Evolutionary conservation across 2,329 filamentous ascomycete genomes (phyloP).

Genomic region (Calonectria pteridis): DNA sequence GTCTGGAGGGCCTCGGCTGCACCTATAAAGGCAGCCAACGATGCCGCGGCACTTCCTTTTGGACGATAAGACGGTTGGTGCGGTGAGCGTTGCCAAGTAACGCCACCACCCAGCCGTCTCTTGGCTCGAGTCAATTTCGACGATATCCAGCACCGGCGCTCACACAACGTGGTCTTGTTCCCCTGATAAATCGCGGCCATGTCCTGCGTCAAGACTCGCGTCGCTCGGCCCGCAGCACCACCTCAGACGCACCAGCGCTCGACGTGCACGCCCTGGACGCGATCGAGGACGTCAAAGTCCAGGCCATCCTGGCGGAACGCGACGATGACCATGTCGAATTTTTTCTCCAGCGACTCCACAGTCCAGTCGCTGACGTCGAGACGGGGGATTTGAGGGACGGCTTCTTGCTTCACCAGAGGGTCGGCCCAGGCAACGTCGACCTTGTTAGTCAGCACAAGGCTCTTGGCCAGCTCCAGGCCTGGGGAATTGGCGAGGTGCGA

Average conservation of each 20-base stretch:
- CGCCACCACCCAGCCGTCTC: slow-evolving; percentile 17
- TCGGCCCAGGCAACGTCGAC: slow-evolving; percentile 60
- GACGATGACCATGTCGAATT: slow-evolving; percentile 59
- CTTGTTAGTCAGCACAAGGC: slow-evolving; percentile 50
- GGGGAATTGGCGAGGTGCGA: slow-evolving; percentile 62
- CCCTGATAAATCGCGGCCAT: background rate
- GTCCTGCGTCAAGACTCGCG: background rate
- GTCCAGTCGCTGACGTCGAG: slow-evolving; percentile 56
- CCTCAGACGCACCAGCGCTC: slow-evolving; percentile 54
- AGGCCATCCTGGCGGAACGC: slow-evolving; percentile 57
- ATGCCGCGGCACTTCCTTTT: slow-evolving; percentile 13
- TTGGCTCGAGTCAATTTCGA: background rate
- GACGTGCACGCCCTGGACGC: slow-evolving; percentile 50
- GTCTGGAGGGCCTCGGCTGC: background rate
- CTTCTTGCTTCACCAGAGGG: slow-evolving; percentile 56
- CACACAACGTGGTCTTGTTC: background rate
- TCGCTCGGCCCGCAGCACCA: background rate
- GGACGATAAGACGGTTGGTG: background rate
- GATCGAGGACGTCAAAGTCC: slow-evolving; percentile 54
- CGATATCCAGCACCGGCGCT: background rate
- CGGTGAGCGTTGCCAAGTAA: slow-evolving; percentile 15
- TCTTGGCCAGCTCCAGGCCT: slow-evolving; percentile 57
- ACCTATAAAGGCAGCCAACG: background rate
- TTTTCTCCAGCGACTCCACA: slow-evolving; percentile 47
- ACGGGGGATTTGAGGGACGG: slow-evolving; percentile 55